These are phyloP conservation scores for Nakaseomyces bracarensis DNA, from an alignment of 1,139 yeast species.

Conservation along the genomic window DNA sequence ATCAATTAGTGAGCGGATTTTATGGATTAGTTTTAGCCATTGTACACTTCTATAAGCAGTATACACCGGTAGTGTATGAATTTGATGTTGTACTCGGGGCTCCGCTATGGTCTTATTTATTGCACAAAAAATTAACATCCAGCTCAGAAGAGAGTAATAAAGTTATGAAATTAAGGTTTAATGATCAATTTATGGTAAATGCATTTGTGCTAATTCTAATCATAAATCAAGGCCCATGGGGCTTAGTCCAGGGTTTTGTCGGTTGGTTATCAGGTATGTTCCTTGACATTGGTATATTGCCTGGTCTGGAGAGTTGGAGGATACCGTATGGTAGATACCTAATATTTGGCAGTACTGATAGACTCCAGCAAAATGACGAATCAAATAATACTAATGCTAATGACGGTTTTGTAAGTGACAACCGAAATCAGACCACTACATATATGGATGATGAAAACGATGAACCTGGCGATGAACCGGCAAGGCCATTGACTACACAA, in stretches of 20 bases:
- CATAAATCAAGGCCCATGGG: constrained; percentile 28
- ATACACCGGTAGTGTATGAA: constrained; percentile 29
- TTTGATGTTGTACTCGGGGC: constrained; percentile 22
- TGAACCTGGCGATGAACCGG: constrained; percentile 28
- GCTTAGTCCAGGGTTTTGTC: constrained; percentile 23
- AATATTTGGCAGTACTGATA: constrained; percentile 5
- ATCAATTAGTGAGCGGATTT: constrained; percentile 25
- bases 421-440: constrained; percentile 1
- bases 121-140: constrained; percentile 3
- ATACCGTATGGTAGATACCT: constrained; percentile 16
- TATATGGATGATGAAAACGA: constrained; percentile 18
- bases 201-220: constrained; percentile 19
- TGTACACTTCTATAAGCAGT: constrained; percentile 30
- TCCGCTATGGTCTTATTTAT: constrained; percentile 17
- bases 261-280: constrained; percentile 30
- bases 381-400: constrained; percentile 1
- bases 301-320: constrained; percentile 24
- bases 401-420: constrained; percentile 10
- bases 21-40: constrained; percentile 24
- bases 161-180: constrained; percentile 19
- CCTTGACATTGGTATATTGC: constrained; percentile 26
- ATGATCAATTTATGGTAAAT: constrained; percentile 28
- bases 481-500: constrained; percentile 28
- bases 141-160: not conserved
- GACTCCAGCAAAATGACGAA: not conserved